Evolutionary conservation across 2,329 filamentous ascomycete genomes (phyloP).

Genomic region (Chaetomium olivaceum): DNA sequence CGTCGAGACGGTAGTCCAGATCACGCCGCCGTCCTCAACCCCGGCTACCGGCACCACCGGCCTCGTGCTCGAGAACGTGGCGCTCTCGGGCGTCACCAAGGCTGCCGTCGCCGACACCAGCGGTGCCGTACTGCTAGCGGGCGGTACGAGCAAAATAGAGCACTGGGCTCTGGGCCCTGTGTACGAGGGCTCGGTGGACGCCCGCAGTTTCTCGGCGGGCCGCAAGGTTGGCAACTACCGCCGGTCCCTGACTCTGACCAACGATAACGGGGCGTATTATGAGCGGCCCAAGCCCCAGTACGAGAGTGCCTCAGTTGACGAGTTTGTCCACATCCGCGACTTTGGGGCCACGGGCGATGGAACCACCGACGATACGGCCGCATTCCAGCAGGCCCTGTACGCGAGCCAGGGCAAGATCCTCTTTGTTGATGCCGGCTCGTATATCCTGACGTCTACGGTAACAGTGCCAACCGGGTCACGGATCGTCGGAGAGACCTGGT

Average conservation of each 20-base stretch:
- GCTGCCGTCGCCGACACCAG: slow-evolving; percentile 23
- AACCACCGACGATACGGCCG: slow-evolving; percentile 77
- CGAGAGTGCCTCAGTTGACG: slow-evolving; percentile 36
- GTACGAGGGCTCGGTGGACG: slow-evolving; percentile 18
- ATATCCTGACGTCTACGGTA: slow-evolving; percentile 51
- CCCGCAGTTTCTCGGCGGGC: slow-evolving; percentile 19
- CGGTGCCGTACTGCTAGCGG: no score
- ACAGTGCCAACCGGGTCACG: slow-evolving; percentile 60
- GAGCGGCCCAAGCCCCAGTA: slow-evolving; percentile 56
- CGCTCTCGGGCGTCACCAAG: slow-evolving; percentile 44
- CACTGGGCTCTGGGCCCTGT: slow-evolving; percentile 28
- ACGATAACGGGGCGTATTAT: no score
- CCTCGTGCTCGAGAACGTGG: slow-evolving; percentile 57
- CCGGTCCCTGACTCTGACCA: no score
- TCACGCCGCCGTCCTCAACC: neutral
- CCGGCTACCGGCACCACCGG: slow-evolving; percentile 22
- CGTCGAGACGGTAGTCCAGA: slow-evolving; percentile 23
- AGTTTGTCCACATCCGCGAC: slow-evolving; percentile 44
- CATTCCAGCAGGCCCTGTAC: slow-evolving; percentile 64
- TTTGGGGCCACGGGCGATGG: slow-evolving; percentile 70
- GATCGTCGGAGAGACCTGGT: slow-evolving; percentile 9
- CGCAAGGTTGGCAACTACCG: slow-evolving; percentile 19
- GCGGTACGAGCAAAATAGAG: no score
- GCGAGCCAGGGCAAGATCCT: slow-evolving; percentile 60
- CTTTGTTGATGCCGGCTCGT: slow-evolving; percentile 31